Evolutionary conservation across 1,284 basidiomycete species (phyloP).

Genomic region (Rhodotorula sp.): DNA sequence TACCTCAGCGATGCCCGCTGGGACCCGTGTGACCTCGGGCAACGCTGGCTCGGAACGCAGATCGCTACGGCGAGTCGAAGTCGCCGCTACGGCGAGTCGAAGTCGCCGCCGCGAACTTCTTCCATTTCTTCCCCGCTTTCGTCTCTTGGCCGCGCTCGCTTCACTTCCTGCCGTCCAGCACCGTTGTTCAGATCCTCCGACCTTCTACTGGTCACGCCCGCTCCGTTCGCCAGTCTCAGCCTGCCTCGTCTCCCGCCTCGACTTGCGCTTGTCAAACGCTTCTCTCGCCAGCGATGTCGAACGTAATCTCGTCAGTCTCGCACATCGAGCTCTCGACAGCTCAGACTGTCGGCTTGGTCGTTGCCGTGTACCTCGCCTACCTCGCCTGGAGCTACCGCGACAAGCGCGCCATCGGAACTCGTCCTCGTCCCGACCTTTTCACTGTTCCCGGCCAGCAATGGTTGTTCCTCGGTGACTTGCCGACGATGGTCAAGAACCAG

Average conservation of each 20-base stretch:
- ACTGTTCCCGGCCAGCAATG: not conserved
- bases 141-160: too few species aligned
- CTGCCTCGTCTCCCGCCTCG: not conserved
- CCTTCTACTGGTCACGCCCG: too few species aligned
- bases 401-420: conserved; percentile 18
- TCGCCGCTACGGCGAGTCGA: too few species aligned
- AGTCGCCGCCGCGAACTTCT: too few species aligned
- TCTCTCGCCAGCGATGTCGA: not conserved
- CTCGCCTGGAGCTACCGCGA: conserved; percentile 10
- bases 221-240: not conserved
- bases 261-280: not conserved
- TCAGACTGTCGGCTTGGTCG: not conserved
- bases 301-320: not conserved
- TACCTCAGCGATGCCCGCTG: too few species aligned
- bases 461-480: conserved; percentile 13
- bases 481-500: not conserved
- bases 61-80: too few species aligned
- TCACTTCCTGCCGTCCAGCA: too few species aligned
- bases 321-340: conserved; percentile 1
- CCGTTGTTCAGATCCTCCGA: too few species aligned
- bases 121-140: too few species aligned
- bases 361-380: not conserved
- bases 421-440: conserved; percentile 13
- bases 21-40: too few species aligned
- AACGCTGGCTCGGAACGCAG: too few species aligned